These are phyloP conservation scores for Ophiosphaerella korrae DNA, from an alignment of 2,329 filamentous ascomycete genomes.

Conservation along the genomic window DNA sequence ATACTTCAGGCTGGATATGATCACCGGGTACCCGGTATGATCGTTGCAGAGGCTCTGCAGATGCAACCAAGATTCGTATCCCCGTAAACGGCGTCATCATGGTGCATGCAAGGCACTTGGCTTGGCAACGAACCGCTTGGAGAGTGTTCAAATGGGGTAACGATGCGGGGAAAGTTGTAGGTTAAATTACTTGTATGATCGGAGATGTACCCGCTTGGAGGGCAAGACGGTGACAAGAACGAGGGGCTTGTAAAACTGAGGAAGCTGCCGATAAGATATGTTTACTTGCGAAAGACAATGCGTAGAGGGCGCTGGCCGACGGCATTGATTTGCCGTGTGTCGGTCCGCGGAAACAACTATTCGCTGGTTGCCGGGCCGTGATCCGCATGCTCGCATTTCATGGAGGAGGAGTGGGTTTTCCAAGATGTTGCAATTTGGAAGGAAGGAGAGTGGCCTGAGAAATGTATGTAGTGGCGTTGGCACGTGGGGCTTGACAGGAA, in stretches of 20 bases:
- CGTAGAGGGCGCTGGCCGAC: conserved; percentile 4
- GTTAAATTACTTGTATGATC: conserved; percentile 8
- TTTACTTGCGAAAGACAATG: conserved; percentile 6
- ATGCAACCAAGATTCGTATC: conserved; percentile 24
- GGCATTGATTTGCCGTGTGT: conserved; percentile 18
- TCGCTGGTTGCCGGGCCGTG: conserved; percentile 21
- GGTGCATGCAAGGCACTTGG: conserved; percentile 2
- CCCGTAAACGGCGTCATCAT: conserved; percentile 25
- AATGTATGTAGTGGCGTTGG: not conserved
- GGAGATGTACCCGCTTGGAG: conserved; percentile 17
- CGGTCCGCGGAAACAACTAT: conserved; percentile 14
- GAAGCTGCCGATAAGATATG: conserved; percentile 8
- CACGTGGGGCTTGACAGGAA: too few relatives aligned
- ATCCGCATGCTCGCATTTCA: too few relatives aligned
- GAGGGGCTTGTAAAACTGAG: conserved; percentile 10
- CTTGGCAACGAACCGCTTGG: conserved; percentile 20
- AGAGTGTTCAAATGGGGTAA: conserved; percentile 8
- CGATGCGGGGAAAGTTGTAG: conserved; percentile 13
- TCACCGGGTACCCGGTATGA: not conserved
- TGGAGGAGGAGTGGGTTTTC: too few relatives aligned
- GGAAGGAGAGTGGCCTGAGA: not conserved
- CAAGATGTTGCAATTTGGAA: too few relatives aligned
- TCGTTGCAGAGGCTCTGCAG: conserved; percentile 5
- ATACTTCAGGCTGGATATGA: conserved; percentile 5
- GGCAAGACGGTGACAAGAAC: not conserved